Base-by-base conservation (phyloP, 441 rosid genomes). In the Heliophila coronopifolia region DNA sequence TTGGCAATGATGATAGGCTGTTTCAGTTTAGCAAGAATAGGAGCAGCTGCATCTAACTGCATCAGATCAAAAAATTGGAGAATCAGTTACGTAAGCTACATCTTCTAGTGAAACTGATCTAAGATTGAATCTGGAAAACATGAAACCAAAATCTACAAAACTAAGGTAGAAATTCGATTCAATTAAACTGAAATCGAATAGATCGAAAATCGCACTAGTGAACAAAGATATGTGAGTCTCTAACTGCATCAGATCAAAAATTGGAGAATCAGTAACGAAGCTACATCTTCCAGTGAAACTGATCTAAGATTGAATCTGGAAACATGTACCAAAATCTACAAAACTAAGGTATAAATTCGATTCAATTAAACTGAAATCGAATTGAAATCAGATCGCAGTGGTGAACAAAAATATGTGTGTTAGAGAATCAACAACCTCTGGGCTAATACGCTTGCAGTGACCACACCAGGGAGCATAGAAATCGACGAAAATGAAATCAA, bases 391-490 rank as follows among this genome's bases (percentile, higher is more conserved):
- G n/a, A n/a, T n/a, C n/a, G n/a, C n/a, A n/a, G n/a, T n/a, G n/a
- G n/a, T n/a, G n/a, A n/a, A n/a, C n/a, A n/a, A n/a, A n/a, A n/a
- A n/a, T n/a, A n/a, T n/a, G n/a, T n/a, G n/a, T n/a, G n/a, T n/a
- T n/a, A n/a, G n/a, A n/a, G n/a, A n/a, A n/a, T n/a, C n/a, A n/a
- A n/a, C n/a, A n/a, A n/a, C n/a, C 96, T 88, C 78, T 17, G 94
- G 97, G 28, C 79, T 59, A 32, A 88, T 93, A 9, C 81, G 90
- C 70, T 89, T 76, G 88, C 95, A 85, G 79, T 89, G 95, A 66
- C 88, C 88, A 60, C 97, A 89, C 97, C 97, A 89, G 2, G 97
- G 97, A 55, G 95, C 95, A 57, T 85, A 85, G 73, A 89, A 89
- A 69, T 83, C 91, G 34, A 85, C 86, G 45, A 89, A 76, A 70